A percentile compares a stretch with the other conserved stretches of the same genome.
Evolutionary conservation across 768 basidiomycete species (phyloP).

Genomic region (Cantharellus anzutake): DNA sequence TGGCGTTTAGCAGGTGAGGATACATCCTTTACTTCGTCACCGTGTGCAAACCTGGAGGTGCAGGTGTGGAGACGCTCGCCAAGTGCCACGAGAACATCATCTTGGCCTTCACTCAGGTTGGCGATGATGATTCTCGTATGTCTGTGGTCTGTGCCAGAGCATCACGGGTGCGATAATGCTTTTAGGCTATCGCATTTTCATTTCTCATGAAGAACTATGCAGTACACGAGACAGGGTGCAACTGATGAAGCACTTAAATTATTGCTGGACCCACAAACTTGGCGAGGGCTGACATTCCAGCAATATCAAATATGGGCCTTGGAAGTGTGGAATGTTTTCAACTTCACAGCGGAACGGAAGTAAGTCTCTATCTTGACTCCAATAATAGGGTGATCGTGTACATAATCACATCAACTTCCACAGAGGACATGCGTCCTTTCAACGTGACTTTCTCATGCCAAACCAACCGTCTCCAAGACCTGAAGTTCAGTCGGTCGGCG

Average conservation of each 20-base stretch:
- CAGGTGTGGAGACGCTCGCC: constrained; percentile 51
- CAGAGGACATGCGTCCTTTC: constrained; percentile 4
- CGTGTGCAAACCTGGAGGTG: not conserved
- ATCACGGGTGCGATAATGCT: constrained; percentile 30
- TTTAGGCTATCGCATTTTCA: not conserved
- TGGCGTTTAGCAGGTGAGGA: constrained; percentile 50
- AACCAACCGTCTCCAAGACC: constrained; percentile 1
- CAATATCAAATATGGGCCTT: constrained; percentile 58
- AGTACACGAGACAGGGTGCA: constrained; percentile 53
- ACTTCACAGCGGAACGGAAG: constrained; percentile 50
- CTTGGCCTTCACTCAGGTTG: constrained; percentile 40
- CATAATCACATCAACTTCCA: too few species aligned
- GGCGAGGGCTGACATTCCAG: constrained; percentile 42
- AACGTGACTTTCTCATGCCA: constrained; percentile 4
- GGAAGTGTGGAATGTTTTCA: constrained; percentile 61
- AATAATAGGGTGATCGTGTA: not conserved
- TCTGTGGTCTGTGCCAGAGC: constrained; percentile 45
- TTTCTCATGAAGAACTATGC: not conserved
- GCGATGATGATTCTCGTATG: constrained; percentile 42
- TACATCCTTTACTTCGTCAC: not conserved
- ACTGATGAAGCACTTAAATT: constrained; percentile 41
- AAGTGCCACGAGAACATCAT: constrained; percentile 50
- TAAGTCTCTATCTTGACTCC: constrained; percentile 16
- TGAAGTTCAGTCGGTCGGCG: not conserved
- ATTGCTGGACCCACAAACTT: constrained; percentile 48